Percentiles rank a stretch among this genome's conserved stretches.
Conservation (phyloP, 73 alveolate species). For the Paraurostyla sp. region DNA sequence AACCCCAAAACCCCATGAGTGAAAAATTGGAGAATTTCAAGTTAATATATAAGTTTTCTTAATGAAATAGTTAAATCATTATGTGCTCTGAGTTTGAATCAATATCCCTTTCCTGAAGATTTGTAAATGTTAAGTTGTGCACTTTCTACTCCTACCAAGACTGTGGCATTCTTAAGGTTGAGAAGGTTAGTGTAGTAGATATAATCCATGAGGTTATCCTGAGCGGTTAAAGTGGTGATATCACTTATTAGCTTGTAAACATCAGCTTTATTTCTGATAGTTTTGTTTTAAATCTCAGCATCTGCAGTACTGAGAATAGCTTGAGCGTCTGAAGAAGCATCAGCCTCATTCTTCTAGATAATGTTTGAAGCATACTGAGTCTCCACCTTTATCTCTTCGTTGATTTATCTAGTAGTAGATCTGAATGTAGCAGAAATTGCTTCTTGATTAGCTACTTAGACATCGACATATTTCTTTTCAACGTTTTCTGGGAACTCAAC, state of each 20-base stretch:
- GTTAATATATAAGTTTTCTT: too few relatives aligned
- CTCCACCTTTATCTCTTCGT: slow-evolving; percentile 84
- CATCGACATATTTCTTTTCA: slow-evolving; percentile 85
- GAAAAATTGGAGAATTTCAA: too few relatives aligned
- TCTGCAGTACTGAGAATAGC: slow-evolving; percentile 74
- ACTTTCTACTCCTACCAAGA: slow-evolving; percentile 53
- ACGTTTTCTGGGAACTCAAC: slow-evolving; percentile 80
- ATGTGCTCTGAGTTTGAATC: neutral
- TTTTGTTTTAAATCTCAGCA: slow-evolving; percentile 72
- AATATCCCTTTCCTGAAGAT: slow-evolving; percentile 14
- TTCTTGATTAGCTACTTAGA: slow-evolving; percentile 85
- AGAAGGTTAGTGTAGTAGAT: slow-evolving; percentile 62
- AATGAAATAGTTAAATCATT: too few relatives aligned
- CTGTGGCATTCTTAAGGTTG: slow-evolving; percentile 25
- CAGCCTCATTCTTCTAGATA: slow-evolving; percentile 76
- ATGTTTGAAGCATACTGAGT: slow-evolving; percentile 82
- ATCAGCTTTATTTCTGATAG: slow-evolving; percentile 70
- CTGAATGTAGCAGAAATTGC: slow-evolving; percentile 77
- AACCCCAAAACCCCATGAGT: too few relatives aligned
- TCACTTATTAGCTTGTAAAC: slow-evolving; percentile 16
- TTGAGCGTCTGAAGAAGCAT: slow-evolving; percentile 82
- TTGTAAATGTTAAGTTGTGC: neutral
- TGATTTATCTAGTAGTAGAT: slow-evolving; percentile 80
- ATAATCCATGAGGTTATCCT: slow-evolving; percentile 50
- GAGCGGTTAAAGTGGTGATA: slow-evolving; percentile 40